Evolutionary conservation across 2,329 filamentous ascomycete genomes (phyloP).

Genomic region (Knufia fluminis): DNA sequence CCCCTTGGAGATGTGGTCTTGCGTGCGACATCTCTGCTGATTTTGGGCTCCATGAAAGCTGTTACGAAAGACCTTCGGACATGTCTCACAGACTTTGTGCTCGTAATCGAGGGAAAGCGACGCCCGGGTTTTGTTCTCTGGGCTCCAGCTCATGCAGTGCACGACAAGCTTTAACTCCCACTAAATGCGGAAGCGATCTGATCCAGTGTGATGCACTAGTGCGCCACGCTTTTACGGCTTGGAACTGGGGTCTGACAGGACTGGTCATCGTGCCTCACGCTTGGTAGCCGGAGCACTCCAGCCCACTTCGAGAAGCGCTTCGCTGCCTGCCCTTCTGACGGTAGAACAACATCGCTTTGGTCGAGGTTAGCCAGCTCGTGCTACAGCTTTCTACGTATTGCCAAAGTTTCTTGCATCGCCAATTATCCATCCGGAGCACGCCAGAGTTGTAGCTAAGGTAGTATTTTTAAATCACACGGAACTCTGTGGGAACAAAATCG

Average conservation of each 20-base stretch:
- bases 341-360: constrained; percentile 28
- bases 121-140: neutral
- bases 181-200: neutral
- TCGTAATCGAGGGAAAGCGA: neutral
- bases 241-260: neutral
- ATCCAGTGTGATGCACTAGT: neutral
- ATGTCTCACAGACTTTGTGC: neutral
- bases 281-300: neutral
- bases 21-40: neutral
- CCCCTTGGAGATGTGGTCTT: neutral
- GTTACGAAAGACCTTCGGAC: neutral
- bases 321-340: constrained; percentile 25
- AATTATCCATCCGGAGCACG: too few relatives aligned
- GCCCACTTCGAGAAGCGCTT: too few relatives aligned
- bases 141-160: neutral
- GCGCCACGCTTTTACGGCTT: neutral
- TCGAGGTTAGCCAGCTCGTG: constrained; percentile 22
- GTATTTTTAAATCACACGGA: too few relatives aligned
- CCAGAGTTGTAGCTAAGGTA: too few relatives aligned
- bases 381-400: neutral
- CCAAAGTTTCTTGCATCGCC: too few relatives aligned
- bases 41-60: neutral
- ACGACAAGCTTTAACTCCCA: neutral
- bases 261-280: neutral
- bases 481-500: too few relatives aligned